phyloP scores from a whole-genome alignment of 1,284 basidiomycete species.

The Malassezia equina region DNA sequence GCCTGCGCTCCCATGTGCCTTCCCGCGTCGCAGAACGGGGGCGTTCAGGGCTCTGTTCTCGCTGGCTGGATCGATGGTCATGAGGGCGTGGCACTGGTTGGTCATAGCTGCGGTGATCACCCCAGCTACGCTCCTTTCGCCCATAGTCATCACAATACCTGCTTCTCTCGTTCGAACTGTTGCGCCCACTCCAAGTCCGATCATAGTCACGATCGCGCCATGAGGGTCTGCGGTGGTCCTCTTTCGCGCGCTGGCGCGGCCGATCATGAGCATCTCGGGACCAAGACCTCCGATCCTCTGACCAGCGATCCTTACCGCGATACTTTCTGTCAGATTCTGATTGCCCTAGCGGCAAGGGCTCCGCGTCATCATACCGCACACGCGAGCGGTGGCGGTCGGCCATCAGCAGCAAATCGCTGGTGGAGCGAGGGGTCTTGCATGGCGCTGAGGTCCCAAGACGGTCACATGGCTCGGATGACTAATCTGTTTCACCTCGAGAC shows the following conservation, averaged over 20 bases:
- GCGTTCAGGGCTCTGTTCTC: neutral
- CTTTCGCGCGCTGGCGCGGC: neutral
- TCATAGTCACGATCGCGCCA: neutral
- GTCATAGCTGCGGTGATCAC: neutral
- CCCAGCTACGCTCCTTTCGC: neutral
- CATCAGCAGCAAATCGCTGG: neutral
- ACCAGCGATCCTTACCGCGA: neutral
- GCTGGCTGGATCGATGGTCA: neutral
- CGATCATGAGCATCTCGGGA: neutral
- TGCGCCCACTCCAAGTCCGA: neutral
- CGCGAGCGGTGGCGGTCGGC: neutral
- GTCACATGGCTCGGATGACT: neutral
- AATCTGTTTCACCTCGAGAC: neutral
- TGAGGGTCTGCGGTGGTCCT: neutral
- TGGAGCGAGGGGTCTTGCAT: neutral
- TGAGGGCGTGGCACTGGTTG: neutral
- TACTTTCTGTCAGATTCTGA: neutral
- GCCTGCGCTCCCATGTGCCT: neutral
- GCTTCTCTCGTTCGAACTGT: neutral
- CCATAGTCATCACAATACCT: neutral
- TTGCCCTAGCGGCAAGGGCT: neutral
- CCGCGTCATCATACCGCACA: slow-evolving; percentile 4
- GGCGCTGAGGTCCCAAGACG: neutral
- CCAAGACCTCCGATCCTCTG: neutral
- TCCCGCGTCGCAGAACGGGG: neutral